Evolutionary conservation across 148 eudicot genomes (phyloP).

Genomic region (Polygonum aviculare): DNA sequence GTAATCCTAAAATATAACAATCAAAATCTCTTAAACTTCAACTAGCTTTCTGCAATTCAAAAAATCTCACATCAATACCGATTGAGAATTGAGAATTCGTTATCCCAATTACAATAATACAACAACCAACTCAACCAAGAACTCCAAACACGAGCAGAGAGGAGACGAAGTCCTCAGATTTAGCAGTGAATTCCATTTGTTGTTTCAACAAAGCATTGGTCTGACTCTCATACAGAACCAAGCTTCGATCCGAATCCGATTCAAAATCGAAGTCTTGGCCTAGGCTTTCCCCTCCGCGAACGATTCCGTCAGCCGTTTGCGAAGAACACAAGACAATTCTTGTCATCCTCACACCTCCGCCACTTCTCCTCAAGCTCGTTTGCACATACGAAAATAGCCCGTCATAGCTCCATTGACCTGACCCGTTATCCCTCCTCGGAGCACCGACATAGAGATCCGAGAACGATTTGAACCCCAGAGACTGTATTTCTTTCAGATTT

Average conservation of each 20-base stretch:
- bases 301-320: conserved; percentile 21
- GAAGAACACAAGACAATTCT: conserved; percentile 55
- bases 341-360: conserved; percentile 15
- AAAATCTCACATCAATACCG: background rate
- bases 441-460: conserved; percentile 32
- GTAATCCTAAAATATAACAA: conserved; percentile 43
- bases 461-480: conserved; percentile 40
- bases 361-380: conserved; percentile 18
- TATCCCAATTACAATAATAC: background rate
- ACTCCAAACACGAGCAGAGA: background rate
- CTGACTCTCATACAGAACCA: conserved; percentile 49
- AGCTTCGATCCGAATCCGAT: conserved; percentile 21
- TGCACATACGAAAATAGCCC: conserved; percentile 19
- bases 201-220: conserved; percentile 83
- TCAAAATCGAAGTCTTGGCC: conserved; percentile 17
- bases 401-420: conserved; percentile 16
- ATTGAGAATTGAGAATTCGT: background rate
- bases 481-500: conserved; percentile 33
- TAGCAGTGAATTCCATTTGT: conserved; percentile 88
- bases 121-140: too few relatives aligned
- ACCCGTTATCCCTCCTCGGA: conserved; percentile 11
- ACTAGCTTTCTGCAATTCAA: background rate
- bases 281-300: conserved; percentile 35
- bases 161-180: conserved; percentile 54
- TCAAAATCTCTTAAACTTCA: background rate